Evolutionary conservation across 106 monocot species (phyloP).

Genomic region (Agapanthus africanus): DNA sequence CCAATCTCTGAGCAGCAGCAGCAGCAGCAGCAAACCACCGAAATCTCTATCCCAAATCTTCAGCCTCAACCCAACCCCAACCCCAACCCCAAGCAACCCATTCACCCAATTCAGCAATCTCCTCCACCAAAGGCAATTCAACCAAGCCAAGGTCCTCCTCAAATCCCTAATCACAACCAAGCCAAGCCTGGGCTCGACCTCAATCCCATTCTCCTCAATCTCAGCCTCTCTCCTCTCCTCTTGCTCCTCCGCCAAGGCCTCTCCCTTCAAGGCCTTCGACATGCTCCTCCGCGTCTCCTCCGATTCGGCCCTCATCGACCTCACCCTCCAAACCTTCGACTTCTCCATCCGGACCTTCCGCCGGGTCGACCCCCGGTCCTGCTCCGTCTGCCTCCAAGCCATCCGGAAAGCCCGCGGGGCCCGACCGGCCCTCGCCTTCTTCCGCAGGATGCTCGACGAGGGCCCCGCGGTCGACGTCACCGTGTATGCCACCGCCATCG

Average conservation of each 20-base stretch:
- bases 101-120: constrained; percentile 30
- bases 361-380: constrained; percentile 42
- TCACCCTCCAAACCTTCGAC: constrained; percentile 51
- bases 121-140: constrained; percentile 30
- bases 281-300: constrained; percentile 78
- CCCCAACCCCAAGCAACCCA: constrained; percentile 7
- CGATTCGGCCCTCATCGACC: constrained; percentile 27
- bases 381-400: constrained; percentile 40
- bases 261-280: constrained; percentile 35
- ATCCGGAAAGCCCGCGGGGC: constrained; percentile 14
- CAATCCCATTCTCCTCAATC: constrained; percentile 40
- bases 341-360: constrained; percentile 32
- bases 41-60: no score
- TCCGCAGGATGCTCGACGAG: constrained; percentile 35
- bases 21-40: no score
- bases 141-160: constrained; percentile 46
- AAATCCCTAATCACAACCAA: constrained; percentile 19
- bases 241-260: constrained; percentile 12
- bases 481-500: constrained; percentile 39
- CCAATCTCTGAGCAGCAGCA: no score
- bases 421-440: constrained; percentile 35
- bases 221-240: constrained; percentile 30
- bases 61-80: neutral
- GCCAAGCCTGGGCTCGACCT: neutral
- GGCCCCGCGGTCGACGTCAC: constrained; percentile 31